phyloP scores from a whole-genome alignment of 164 flowering plant genomes.

The Protea cynaroides region DNA sequence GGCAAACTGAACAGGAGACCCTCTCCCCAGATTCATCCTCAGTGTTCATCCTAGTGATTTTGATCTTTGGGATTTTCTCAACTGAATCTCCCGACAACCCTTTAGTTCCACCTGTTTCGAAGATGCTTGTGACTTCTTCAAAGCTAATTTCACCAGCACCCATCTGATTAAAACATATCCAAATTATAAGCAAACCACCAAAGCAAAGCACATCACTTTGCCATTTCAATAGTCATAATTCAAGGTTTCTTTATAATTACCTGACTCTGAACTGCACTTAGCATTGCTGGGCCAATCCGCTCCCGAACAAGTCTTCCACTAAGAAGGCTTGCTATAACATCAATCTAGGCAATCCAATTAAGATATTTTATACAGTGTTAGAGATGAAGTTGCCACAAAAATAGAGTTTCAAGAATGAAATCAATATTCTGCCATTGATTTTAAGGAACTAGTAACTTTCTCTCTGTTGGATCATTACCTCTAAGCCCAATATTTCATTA shows the following conservation, averaged over 20 bases:
- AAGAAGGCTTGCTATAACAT: slow-evolving; percentile 71
- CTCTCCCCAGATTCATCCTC: slow-evolving; percentile 57
- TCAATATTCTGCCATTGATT: not conserved
- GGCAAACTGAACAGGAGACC: slow-evolving; percentile 73
- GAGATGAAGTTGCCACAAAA: not conserved
- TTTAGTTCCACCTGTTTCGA: slow-evolving; percentile 56
- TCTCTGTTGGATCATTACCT: too few relatives aligned
- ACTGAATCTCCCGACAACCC: slow-evolving; percentile 63
- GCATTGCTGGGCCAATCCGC: slow-evolving; percentile 74
- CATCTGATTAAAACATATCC: slow-evolving; percentile 37
- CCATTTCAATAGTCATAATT: not conserved
- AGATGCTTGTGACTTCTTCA: slow-evolving; percentile 56
- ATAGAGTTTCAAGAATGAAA: too few relatives aligned
- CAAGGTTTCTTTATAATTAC: slow-evolving; percentile 20
- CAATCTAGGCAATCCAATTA: slow-evolving; percentile 35
- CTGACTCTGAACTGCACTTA: slow-evolving; percentile 81
- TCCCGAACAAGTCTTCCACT: slow-evolving; percentile 80
- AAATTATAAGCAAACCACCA: slow-evolving; percentile 8
- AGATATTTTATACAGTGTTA: too few relatives aligned
- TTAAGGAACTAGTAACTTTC: too few relatives aligned
- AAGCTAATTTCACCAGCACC: slow-evolving; percentile 57
- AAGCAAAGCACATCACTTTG: not conserved
- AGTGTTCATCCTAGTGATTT: slow-evolving; percentile 37
- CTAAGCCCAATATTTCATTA: too few relatives aligned
- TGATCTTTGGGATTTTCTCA: slow-evolving; percentile 63